Conservation (phyloP, 345 rosid species). For the Nasturtium officinale region DNA sequence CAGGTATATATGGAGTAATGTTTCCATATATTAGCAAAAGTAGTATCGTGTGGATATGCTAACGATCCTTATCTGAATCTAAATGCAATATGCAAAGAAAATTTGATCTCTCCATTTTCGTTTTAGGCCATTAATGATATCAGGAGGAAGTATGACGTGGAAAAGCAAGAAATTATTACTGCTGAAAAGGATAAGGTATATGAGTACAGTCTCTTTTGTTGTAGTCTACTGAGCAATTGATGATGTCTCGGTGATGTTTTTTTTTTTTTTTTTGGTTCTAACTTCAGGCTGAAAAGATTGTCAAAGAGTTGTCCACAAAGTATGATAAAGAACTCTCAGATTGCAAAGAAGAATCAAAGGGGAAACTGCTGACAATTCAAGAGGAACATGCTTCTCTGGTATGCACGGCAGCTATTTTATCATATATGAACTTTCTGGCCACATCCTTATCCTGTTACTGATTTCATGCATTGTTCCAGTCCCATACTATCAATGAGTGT, state of each 20-base stretch:
- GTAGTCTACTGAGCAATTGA: conserved; percentile 9
- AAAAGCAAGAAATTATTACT: conserved; percentile 64
- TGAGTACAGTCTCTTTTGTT: conserved; percentile 17
- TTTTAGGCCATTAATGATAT: conserved; percentile 85
- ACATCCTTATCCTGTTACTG: background rate
- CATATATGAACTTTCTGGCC: too few species aligned
- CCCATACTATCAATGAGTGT: background rate
- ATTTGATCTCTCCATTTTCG: background rate
- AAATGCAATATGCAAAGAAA: background rate
- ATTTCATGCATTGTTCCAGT: background rate
- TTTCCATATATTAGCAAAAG: conserved; percentile 21
- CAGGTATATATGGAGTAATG: conserved; percentile 56
- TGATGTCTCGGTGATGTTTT: conserved; percentile 21
- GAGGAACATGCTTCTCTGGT: conserved; percentile 73
- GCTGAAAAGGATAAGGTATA: conserved; percentile 70
- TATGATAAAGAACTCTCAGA: conserved; percentile 59
- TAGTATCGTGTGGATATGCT: conserved; percentile 17
- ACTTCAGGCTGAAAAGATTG: conserved; percentile 57
- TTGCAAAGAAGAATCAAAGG: conserved; percentile 60
- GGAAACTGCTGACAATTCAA: conserved; percentile 50
- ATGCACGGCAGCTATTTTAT: background rate
- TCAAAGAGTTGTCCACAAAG: conserved; percentile 54
- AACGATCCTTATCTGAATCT: background rate
- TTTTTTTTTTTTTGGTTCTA: conserved; percentile 25
- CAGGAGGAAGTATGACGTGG: conserved; percentile 74